phyloP scores from a whole-genome alignment of 352 stramenopile species.

The Globisporangium heterothallicum region DNA sequence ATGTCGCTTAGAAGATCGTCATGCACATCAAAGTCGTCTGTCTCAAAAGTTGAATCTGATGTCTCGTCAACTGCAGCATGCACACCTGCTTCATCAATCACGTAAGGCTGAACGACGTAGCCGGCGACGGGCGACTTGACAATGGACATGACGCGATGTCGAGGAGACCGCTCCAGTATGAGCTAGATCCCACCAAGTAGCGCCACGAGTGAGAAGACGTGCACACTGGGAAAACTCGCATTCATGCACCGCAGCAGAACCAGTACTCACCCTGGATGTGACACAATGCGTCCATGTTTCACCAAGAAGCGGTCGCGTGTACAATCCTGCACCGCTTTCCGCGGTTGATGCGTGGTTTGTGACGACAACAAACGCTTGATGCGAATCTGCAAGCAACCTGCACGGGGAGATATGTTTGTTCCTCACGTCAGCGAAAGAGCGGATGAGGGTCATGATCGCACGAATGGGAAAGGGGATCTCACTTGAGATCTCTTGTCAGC shows the following conservation, averaged over 20 bases:
- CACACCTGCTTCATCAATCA: slow-evolving; percentile 42
- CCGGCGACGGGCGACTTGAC: slow-evolving; percentile 57
- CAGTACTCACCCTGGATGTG: slow-evolving; percentile 37
- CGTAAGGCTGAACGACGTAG: slow-evolving; percentile 59
- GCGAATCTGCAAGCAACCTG: slow-evolving; percentile 61
- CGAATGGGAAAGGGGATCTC: too few relatives aligned
- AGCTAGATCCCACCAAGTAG: slow-evolving; percentile 4
- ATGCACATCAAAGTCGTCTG: slow-evolving; percentile 34
- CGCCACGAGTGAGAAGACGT: neutral
- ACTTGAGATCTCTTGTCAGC: slow-evolving; percentile 54
- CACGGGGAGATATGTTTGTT: too few relatives aligned
- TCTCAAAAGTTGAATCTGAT: slow-evolving; percentile 7
- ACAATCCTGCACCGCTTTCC: slow-evolving; percentile 33
- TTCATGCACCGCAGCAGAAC: too few relatives aligned
- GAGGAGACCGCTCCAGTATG: slow-evolving; percentile 36
- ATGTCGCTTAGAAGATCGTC: slow-evolving; percentile 55
- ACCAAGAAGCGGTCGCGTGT: slow-evolving; percentile 56
- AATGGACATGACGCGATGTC: slow-evolving; percentile 46
- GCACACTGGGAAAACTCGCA: too few relatives aligned
- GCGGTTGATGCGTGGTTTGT: slow-evolving; percentile 60
- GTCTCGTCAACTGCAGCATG: slow-evolving; percentile 26
- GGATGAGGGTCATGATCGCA: too few relatives aligned
- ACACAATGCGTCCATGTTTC: slow-evolving; percentile 70
- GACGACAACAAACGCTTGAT: slow-evolving; percentile 57
- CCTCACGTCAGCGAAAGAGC: too few relatives aligned